A percentile compares a stretch with the other conserved stretches of the same genome.
These are phyloP conservation scores for Fusarium protoensiforme DNA, from an alignment of 2,329 filamentous ascomycete genomes.

Conservation along the genomic window DNA sequence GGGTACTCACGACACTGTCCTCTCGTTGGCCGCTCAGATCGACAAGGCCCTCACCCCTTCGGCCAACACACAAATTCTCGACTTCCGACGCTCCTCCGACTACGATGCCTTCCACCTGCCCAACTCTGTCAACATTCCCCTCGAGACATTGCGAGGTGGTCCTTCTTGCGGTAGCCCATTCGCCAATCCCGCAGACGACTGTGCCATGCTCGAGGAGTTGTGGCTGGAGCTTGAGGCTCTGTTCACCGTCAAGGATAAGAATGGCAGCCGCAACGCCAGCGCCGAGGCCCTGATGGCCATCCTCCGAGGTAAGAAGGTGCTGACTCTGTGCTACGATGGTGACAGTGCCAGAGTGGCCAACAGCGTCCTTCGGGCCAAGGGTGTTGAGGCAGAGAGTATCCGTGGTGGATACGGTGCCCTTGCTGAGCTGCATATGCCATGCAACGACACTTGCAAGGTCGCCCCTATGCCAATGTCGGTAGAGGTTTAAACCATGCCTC, in stretches of 20 bases:
- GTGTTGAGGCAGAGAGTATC: slow-evolving; percentile 58
- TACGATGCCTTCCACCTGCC: slow-evolving; percentile 58
- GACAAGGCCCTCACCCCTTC: slow-evolving; percentile 39
- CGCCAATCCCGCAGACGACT: slow-evolving; percentile 58
- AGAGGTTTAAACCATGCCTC: slow-evolving; percentile 26
- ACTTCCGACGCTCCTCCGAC: slow-evolving; percentile 55
- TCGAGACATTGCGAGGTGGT: slow-evolving; percentile 50
- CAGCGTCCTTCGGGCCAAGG: slow-evolving; percentile 63
- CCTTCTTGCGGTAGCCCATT: slow-evolving; percentile 43
- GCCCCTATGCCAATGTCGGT: slow-evolving; percentile 35
- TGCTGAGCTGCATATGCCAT: slow-evolving; percentile 41
- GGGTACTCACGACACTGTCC: slow-evolving; percentile 37
- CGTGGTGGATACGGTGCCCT: slow-evolving; percentile 52
- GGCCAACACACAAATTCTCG: slow-evolving; percentile 53
- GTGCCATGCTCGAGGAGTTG: slow-evolving; percentile 56
- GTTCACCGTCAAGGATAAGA: slow-evolving; percentile 50
- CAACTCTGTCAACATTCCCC: slow-evolving; percentile 58
- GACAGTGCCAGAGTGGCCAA: slow-evolving; percentile 65
- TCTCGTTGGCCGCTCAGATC: slow-evolving; percentile 40
- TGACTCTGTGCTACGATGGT: slow-evolving; percentile 64
- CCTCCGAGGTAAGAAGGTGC: slow-evolving; percentile 51
- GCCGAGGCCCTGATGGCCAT: slow-evolving; percentile 43
- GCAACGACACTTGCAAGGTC: slow-evolving; percentile 39
- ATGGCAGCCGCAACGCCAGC: slow-evolving; percentile 41
- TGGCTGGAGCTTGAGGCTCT: slow-evolving; percentile 61